Base-by-base conservation (phyloP, 306 rosid species). In the Glycine soja region DNA sequence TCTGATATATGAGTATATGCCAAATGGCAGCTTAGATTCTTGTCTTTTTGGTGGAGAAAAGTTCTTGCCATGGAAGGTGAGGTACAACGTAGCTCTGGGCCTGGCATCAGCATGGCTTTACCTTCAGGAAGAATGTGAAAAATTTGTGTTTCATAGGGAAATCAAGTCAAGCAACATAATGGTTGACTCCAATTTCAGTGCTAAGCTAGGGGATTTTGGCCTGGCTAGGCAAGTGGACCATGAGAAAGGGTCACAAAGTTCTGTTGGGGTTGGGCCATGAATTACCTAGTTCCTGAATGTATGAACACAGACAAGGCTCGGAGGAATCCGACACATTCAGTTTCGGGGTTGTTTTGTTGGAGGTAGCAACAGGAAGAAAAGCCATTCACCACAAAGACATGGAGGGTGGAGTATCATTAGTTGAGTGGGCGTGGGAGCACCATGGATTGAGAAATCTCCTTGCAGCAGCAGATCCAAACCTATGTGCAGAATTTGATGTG, bases 331-430 rank as follows among this genome's bases (percentile, higher is more conserved):
- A 86, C 38, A 75, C 82, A 32, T 86, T 51, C 38, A 86, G 82
- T 40, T 90, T 90, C 14, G 90, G 94, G 0, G 51, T 90, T 5
- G 88, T 90, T 4, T 67, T 82, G 13, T 79, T 88, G 75, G 94
- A 89, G 70, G 82, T 89, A 34, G 88, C 88, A 0, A 72, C 86
- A 50, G 90, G 94, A 30, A 88, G 86, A 82, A 85, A 69, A 76
- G 62, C 85, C 14, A 61, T 80, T 1, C 30, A 80, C 10, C 50
- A 19, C 0, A 12, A 62, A 19, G 59, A 30, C 1, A 65, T 3
- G 5, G 76, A 68, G 18, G 58, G 38, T 14, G 34, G 70, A 18
- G 65, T 32, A 2, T 42, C 75, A 52, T 7, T 87, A n/a, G 86
- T 81, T 7, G 82, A 69, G 48, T 87, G 82, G 88, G 84, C 70